Evolutionary conservation across 768 basidiomycete genomes (phyloP), one percentile per base, ranked within the genome.

Genomic region (Kwoniella bestiolae): DNA sequence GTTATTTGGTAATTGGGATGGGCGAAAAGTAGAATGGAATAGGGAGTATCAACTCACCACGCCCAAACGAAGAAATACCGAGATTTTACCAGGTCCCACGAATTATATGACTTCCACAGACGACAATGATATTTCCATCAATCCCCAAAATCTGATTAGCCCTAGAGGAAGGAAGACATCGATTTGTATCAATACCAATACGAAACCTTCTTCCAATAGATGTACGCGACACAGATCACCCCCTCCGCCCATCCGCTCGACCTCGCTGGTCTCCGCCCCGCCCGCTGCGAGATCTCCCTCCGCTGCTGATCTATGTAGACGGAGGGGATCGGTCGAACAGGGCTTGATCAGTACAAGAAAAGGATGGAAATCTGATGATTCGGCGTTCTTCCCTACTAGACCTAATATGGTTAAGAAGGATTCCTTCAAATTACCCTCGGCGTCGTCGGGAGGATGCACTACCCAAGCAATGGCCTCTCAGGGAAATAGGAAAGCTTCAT

Each of bases 281-380:
- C 65, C 65, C 2, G 65, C 65, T 11, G 65, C 65, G 3, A 32
- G 58, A 55, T 66, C 65, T 1, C 65, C 65, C 0, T 66, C 65
- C 3, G 65, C 65, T 12, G 47, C 47, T 25, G 65, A 56, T 14
- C 52, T 66, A 11, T 66, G 65, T 23, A 50, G 59, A 44, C 25
- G 65, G 25, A 58, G 65, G 50, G 65, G 45, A 3, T 26, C 34
- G 49, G 51, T 8, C 29, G 45, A 31, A 53, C 9, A 21, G 18
- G 26, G 5, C 3, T 18, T 46, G 0, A 32, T 12, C 35, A 38
- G 38, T 44, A 26, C 60, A 4, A 61, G 44, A 21, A 64, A 49
- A 35, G 63, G 63, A 6, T 65, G 63, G 63, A 57, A 45, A 45
- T 65, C 65, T 6, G 65, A 66, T 31, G 65, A 66, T 57, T 66